Percentiles rank a stretch among this genome's conserved stretches.
Evolutionary conservation across 1,284 basidiomycete species (phyloP).

Genomic region (Blastosporella zonata): DNA sequence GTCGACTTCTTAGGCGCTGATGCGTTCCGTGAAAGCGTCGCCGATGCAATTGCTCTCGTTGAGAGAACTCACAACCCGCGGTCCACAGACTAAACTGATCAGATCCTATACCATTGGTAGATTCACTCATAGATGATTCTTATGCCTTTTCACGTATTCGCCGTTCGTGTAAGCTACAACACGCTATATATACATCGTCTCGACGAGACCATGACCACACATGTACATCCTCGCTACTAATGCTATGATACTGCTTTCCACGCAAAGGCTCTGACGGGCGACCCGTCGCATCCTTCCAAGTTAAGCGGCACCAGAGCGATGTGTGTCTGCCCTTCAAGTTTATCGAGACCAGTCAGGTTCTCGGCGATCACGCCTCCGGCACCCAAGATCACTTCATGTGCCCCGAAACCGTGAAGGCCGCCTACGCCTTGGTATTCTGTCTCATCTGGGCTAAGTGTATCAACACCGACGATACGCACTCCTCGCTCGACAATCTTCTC

Average conservation of each 20-base stretch:
- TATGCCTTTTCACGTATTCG: neutral
- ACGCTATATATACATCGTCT: neutral
- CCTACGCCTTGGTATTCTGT: slow-evolving; percentile 39
- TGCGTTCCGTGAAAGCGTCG: slow-evolving; percentile 72
- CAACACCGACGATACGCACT: slow-evolving; percentile 54
- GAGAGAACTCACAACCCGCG: slow-evolving; percentile 26
- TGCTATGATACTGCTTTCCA: slow-evolving; percentile 29
- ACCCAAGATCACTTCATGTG: slow-evolving; percentile 57
- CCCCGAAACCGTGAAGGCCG: slow-evolving; percentile 39
- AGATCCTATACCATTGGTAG: slow-evolving; percentile 3
- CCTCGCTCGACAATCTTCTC: slow-evolving; percentile 46
- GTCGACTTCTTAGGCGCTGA: slow-evolving; percentile 62
- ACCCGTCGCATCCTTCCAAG: slow-evolving; percentile 57
- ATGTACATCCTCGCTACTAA: neutral
- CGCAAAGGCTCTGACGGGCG: slow-evolving; percentile 63
- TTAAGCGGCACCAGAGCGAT: slow-evolving; percentile 58
- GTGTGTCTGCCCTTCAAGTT: slow-evolving; percentile 37
- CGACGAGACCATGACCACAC: neutral
- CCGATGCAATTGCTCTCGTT: slow-evolving; percentile 56
- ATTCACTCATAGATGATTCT: neutral
- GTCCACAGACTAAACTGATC: neutral
- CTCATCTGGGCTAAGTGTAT: slow-evolving; percentile 65
- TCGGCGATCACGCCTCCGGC: slow-evolving; percentile 62
- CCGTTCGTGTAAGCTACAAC: neutral
- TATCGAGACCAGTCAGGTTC: slow-evolving; percentile 55